phyloP scores from a whole-genome alignment of 768 basidiomycete species.

The Inosperma sp. region DNA sequence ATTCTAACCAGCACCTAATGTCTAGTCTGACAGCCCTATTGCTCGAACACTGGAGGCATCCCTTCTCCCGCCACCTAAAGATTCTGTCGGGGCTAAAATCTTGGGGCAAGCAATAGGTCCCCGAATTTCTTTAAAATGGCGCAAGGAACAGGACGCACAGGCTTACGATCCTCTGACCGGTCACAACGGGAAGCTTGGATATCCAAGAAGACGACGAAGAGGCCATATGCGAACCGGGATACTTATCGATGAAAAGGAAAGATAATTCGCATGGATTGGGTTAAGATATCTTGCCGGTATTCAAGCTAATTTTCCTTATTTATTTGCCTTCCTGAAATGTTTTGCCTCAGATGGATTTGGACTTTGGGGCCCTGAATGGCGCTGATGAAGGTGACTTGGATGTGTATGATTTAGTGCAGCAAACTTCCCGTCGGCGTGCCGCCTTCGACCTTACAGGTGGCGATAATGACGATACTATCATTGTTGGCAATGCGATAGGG shows the following conservation, averaged over 20 bases:
- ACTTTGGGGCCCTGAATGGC: constrained; percentile 83
- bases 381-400: constrained; percentile 92
- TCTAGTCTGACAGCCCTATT: constrained; percentile 60
- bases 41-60: constrained; percentile 57
- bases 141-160: constrained; percentile 64
- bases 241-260: constrained; percentile 68
- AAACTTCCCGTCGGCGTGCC: constrained; percentile 40
- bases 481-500: constrained; percentile 34
- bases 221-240: constrained; percentile 79
- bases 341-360: constrained; percentile 87
- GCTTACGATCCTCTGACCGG: constrained; percentile 33
- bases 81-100: constrained; percentile 79
- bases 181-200: constrained; percentile 29
- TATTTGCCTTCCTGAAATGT: too few species aligned
- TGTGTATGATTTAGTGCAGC: constrained; percentile 57
- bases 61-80: constrained; percentile 67
- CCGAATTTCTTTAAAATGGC: constrained; percentile 71
- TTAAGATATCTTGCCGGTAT: constrained; percentile 59
- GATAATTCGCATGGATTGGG: constrained; percentile 81
- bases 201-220: constrained; percentile 68
- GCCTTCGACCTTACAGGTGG: constrained; percentile 64
- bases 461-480: constrained; percentile 57
- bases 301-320: constrained; percentile 60
- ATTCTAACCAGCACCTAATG: not conserved
- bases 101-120: constrained; percentile 95